Evolutionary conservation across 2,329 filamentous ascomycete species (phyloP).

Genomic region (Blumeriella jaapii): DNA sequence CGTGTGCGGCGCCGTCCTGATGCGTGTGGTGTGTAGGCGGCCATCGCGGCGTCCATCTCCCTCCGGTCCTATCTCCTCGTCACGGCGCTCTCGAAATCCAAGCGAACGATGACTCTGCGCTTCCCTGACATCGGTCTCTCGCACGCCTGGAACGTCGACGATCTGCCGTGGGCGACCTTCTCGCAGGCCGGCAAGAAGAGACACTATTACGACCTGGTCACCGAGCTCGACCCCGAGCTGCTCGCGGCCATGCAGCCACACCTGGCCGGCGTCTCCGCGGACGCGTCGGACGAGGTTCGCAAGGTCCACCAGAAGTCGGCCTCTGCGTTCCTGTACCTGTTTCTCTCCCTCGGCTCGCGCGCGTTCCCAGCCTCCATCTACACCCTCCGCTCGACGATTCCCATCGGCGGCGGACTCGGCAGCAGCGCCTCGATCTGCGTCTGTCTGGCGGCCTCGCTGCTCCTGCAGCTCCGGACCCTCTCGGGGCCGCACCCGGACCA

Average conservation of each 20-base stretch:
- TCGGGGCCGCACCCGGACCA: conserved; percentile 89
- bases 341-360: conserved; percentile 72
- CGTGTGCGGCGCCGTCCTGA: conserved; percentile 4
- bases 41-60: conserved; percentile 90
- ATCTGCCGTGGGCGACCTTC: conserved; percentile 79
- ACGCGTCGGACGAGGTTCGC: conserved; percentile 55
- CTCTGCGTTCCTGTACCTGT: conserved; percentile 82
- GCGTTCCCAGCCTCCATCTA: conserved; percentile 75
- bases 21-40: conserved; percentile 42
- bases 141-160: conserved; percentile 90
- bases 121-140: conserved; percentile 85
- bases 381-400: conserved; percentile 85
- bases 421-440: conserved; percentile 93
- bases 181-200: conserved; percentile 77
- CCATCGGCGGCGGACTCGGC: conserved; percentile 80
- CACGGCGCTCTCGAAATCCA: conserved; percentile 85
- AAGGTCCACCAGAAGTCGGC: conserved; percentile 80
- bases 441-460: conserved; percentile 71
- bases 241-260: conserved; percentile 71
- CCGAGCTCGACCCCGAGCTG: conserved; percentile 71
- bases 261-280: conserved; percentile 57
- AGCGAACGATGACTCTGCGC: conserved; percentile 72
- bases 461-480: conserved; percentile 79
- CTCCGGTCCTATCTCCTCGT: conserved; percentile 94
- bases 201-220: conserved; percentile 85